Evolutionary conservation across 306 rosid genomes (phyloP).

Genomic region (Bauhinia variegata): DNA sequence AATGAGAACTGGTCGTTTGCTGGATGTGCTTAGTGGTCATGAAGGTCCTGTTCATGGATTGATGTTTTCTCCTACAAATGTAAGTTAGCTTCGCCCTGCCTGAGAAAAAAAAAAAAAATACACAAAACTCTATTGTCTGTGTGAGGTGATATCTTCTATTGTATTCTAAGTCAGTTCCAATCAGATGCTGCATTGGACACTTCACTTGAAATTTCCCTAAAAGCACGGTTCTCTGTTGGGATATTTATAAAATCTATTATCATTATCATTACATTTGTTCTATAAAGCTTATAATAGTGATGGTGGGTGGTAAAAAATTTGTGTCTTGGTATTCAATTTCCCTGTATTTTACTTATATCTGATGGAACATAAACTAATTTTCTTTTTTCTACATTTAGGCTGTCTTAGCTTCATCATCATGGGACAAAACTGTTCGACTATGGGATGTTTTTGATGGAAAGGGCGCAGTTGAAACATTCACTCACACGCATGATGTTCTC

Average conservation of each 20-base stretch:
- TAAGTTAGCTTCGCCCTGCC: slow-evolving; percentile 46
- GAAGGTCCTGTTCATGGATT: slow-evolving; percentile 97
- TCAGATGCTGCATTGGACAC: slow-evolving; percentile 18
- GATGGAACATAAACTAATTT: slow-evolving; percentile 19
- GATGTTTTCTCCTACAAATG: slow-evolving; percentile 89
- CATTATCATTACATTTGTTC: too few relatives aligned
- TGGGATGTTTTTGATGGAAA: slow-evolving; percentile 96
- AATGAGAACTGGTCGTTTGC: slow-evolving; percentile 80
- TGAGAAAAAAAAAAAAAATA: background rate
- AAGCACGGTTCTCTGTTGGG: slow-evolving; percentile 8
- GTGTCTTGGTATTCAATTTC: slow-evolving; percentile 1
- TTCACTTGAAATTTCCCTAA: slow-evolving; percentile 1
- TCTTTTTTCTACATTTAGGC: slow-evolving; percentile 51
- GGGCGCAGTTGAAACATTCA: slow-evolving; percentile 87
- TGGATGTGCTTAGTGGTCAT: slow-evolving; percentile 90
- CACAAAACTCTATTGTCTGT: slow-evolving; percentile 2
- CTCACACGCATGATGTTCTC: slow-evolving; percentile 89
- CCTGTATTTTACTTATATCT: slow-evolving; percentile 16
- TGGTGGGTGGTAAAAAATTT: slow-evolving; percentile 17
- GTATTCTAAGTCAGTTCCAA: slow-evolving; percentile 4
- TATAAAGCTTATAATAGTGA: background rate
- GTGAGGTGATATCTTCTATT: slow-evolving; percentile 3
- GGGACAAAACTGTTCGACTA: slow-evolving; percentile 87
- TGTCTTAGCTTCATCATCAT: slow-evolving; percentile 86
- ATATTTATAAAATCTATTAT: slow-evolving; percentile 14